Conservation (phyloP, 192 early-diverging fungal genomes). For the Pilobolus umbonatus region DNA sequence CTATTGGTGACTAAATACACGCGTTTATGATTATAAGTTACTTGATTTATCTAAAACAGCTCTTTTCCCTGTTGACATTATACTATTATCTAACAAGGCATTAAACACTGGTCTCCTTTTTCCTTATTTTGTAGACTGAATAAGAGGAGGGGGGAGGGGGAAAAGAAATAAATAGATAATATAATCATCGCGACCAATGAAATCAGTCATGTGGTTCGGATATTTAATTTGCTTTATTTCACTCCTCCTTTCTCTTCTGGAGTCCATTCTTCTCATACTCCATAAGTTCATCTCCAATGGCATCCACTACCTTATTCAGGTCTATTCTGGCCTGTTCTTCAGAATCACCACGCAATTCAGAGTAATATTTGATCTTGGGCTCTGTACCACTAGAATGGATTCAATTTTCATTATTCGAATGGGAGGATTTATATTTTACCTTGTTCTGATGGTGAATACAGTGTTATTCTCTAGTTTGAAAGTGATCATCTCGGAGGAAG, state of each 20-base stretch:
- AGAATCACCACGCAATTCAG: slow-evolving; percentile 54
- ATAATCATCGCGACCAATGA: too few relatives aligned
- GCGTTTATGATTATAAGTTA: too few relatives aligned
- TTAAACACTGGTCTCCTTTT: too few relatives aligned
- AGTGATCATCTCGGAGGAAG: slow-evolving; percentile 87
- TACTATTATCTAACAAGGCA: too few relatives aligned
- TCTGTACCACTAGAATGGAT: slow-evolving; percentile 71
- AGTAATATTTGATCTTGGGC: slow-evolving; percentile 88
- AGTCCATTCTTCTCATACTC: slow-evolving; percentile 50
- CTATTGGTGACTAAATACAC: too few relatives aligned
- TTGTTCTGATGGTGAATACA: slow-evolving; percentile 63
- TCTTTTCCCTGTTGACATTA: too few relatives aligned
- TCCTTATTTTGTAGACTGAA: too few relatives aligned
- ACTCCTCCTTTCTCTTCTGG: slow-evolving; percentile 29
- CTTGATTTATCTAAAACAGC: too few relatives aligned
- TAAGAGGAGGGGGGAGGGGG: too few relatives aligned
- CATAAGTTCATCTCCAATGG: slow-evolving; percentile 46
- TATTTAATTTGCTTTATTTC: background rate
- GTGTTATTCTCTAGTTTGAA: slow-evolving; percentile 69
- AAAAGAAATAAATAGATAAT: too few relatives aligned
- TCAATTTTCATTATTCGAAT: background rate
- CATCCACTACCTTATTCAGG: slow-evolving; percentile 47
- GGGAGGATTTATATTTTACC: slow-evolving; percentile 15
- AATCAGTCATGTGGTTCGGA: background rate
- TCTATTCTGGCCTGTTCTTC: slow-evolving; percentile 45